Conservation (phyloP, 106 monocot genomes). For the Posidonia australis region DNA sequence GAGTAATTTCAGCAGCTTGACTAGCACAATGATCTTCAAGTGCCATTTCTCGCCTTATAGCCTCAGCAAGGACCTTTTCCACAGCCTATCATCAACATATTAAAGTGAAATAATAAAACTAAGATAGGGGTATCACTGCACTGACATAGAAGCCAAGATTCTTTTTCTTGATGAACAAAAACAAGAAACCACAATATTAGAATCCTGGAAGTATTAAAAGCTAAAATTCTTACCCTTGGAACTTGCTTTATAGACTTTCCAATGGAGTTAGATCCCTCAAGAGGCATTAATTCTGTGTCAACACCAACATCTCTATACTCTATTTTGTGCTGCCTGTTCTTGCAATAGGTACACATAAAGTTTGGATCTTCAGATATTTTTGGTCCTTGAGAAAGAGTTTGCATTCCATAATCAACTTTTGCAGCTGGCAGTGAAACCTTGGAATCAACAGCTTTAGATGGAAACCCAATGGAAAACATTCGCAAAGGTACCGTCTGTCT, state of each 20-base stretch:
- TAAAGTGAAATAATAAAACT: no score
- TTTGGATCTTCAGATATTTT: slow-evolving; percentile 22
- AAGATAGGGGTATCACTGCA: no score
- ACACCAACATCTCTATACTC: slow-evolving; percentile 22
- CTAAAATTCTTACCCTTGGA: no score
- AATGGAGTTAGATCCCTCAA: slow-evolving; percentile 23
- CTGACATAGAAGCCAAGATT: no score
- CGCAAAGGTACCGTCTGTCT: slow-evolving; percentile 27
- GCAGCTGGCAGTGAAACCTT: slow-evolving; percentile 22
- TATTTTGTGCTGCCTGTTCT: slow-evolving; percentile 18
- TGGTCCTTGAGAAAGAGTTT: slow-evolving; percentile 34
- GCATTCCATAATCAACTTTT: slow-evolving; percentile 46
- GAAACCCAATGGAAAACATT: slow-evolving; percentile 39
- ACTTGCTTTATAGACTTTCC: slow-evolving; percentile 43
- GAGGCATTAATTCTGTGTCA: slow-evolving; percentile 31
- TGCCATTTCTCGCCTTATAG: slow-evolving; percentile 86
- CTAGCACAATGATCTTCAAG: slow-evolving; percentile 59
- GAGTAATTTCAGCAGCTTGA: slow-evolving; percentile 66
- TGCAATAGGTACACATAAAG: slow-evolving; percentile 36
- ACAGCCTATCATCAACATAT: slow-evolving; percentile 41
- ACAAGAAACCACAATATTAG: no score
- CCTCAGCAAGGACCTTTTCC: slow-evolving; percentile 82
- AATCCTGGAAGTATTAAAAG: no score
- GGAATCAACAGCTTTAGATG: slow-evolving; percentile 37
- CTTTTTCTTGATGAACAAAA: no score